Evolutionary conservation across 2,329 filamentous ascomycete genomes (phyloP), one percentile per base, ranked within the genome.

Genomic region (Lecanicillium sp.): DNA sequence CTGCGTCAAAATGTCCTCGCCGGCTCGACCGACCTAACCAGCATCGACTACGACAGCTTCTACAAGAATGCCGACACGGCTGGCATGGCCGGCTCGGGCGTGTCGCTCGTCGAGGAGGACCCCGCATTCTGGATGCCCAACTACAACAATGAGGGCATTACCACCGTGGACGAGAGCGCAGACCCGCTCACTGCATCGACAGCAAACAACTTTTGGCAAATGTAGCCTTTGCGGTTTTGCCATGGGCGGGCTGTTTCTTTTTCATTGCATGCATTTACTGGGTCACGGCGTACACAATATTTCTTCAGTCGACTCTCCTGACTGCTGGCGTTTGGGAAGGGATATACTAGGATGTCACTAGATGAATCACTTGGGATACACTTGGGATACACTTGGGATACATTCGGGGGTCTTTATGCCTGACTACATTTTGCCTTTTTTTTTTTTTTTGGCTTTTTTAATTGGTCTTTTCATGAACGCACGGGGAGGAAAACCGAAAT

Each of bases 11-110:
- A 60, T 39, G 55, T 77, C 29, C 65, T 71, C 42, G 62, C 65
- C 44, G 60, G 55, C 51, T 57, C 62, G 5, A 67, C 66, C 50
- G 74, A 78, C 48, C 57, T 79, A 40, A 69, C 67, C 41, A 67
- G 65, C 54, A 69, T 79, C 49, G 78, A 79, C 56, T 74, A 78
- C 54, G 73, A 78, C 51, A 74, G 74, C 49, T 78, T 81, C 58
- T 71, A 75, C 56, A 75, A 76, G 56, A 72, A 72, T 44, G 65
- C 67, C 1, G 65, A 71, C 38, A 67, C 63, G 56, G 67, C 70
- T 27, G 58, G 68, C 6, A 59, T 71, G 52, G 60, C 66, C 33
- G 64, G 62, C 20, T 64, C 67, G 14, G 69, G 74, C 38, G 64
- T 75, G 23, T 69, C 72, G 6, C 67, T 75, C 54, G 68, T 77